Evolutionary conservation across 2,329 filamentous ascomycete species (phyloP).

Genomic region (Mycosphaerella arachidis): DNA sequence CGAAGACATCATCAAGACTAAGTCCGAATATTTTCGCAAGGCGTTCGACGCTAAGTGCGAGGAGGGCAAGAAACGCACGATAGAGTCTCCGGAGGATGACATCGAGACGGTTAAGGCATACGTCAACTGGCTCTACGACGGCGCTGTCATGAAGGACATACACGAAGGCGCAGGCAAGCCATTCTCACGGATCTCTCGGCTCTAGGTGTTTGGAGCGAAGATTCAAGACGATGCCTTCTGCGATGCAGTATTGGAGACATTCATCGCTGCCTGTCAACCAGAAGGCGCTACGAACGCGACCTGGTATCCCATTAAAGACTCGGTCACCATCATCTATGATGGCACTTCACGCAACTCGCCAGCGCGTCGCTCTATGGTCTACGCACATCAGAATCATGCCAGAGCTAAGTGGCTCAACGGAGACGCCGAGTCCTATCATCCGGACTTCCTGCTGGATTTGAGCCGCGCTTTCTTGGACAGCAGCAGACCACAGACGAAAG

Average conservation of each 20-base stretch:
- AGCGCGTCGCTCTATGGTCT: slow-evolving; percentile 1
- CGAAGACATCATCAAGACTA: slow-evolving; percentile 4
- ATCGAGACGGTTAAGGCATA: neutral
- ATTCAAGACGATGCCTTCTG: slow-evolving; percentile 6
- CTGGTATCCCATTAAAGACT: neutral
- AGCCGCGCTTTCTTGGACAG: no score
- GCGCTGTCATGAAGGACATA: neutral
- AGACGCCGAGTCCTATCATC: neutral
- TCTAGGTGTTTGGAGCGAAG: slow-evolving; percentile 10
- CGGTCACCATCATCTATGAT: slow-evolving; percentile 2
- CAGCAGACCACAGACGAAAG: no score
- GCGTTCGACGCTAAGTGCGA: slow-evolving; percentile 10
- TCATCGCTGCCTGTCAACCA: neutral
- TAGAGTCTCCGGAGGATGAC: slow-evolving; percentile 1
- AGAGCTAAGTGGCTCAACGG: neutral
- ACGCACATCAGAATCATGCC: neutral
- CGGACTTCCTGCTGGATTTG: neutral
- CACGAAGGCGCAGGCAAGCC: no score
- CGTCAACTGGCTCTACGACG: neutral
- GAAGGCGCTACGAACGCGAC: neutral
- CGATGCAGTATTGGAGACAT: neutral
- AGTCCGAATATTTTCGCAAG: slow-evolving; percentile 3
- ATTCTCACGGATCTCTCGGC: neutral
- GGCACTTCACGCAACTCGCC: neutral
- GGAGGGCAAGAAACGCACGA: slow-evolving; percentile 4